Percentiles rank a stretch among this genome's conserved stretches.
Evolutionary conservation across 75 land plant species (phyloP).

Genomic region (Picea sitchensis): DNA sequence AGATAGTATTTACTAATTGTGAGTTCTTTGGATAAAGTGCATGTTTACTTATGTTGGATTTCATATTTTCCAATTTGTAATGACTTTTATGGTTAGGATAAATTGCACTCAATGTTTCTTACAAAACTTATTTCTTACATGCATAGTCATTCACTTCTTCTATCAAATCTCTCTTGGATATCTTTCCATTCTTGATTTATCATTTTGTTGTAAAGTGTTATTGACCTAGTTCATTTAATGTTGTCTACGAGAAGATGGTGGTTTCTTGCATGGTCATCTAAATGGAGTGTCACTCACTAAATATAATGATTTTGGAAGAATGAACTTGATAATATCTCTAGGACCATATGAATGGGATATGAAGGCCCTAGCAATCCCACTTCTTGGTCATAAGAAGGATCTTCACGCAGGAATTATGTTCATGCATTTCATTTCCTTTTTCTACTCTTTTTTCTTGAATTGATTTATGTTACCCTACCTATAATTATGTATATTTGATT

Average conservation of each 20-base stretch:
- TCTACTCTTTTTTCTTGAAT: not conserved
- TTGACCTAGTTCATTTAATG: not conserved
- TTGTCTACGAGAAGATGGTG: conserved; percentile 67
- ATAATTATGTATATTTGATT: not conserved
- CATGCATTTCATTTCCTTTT: not conserved
- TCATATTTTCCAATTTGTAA: not conserved
- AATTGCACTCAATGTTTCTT: not conserved
- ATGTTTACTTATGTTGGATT: not conserved
- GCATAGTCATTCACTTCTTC: not conserved
- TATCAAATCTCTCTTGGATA: not conserved
- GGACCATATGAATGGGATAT: conserved; percentile 48
- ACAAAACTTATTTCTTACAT: not conserved
- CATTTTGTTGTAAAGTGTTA: not conserved
- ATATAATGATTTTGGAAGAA: conserved; percentile 22
- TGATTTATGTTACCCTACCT: not conserved
- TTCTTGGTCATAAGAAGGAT: conserved; percentile 40
- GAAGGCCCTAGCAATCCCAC: conserved; percentile 44
- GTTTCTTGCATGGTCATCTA: conserved; percentile 49
- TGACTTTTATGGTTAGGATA: not conserved
- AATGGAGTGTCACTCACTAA: conserved; percentile 26
- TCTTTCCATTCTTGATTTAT: not conserved
- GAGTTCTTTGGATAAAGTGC: not conserved
- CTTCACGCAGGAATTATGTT: conserved; percentile 25
- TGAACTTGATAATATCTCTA: conserved; percentile 40
- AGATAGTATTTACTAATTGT: not conserved